phyloP scores from a whole-genome alignment of 768 basidiomycete species.

The Suillus plorans region DNA sequence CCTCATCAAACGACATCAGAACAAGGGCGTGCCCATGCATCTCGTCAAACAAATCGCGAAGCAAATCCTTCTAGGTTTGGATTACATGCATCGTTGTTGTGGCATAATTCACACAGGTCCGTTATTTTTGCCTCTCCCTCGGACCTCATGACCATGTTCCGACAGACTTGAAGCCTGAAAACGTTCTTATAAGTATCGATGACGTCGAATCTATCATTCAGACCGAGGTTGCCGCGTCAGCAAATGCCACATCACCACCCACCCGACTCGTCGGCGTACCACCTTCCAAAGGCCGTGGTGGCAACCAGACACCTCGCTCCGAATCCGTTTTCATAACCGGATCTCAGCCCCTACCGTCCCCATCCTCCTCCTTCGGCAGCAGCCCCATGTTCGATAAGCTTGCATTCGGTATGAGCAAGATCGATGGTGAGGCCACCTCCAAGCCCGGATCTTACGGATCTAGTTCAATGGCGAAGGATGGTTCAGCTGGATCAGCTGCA shows the following conservation, averaged over 20 bases:
- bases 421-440: slow-evolving; percentile 50
- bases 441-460: slow-evolving; percentile 35
- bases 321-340: slow-evolving; percentile 87
- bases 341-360: slow-evolving; percentile 90
- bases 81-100: slow-evolving; percentile 98
- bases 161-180: slow-evolving; percentile 93
- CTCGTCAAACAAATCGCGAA: slow-evolving; percentile 96
- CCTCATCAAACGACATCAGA: slow-evolving; percentile 97
- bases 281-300: slow-evolving; percentile 87
- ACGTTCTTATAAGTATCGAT: slow-evolving; percentile 95
- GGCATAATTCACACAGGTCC: slow-evolving; percentile 93
- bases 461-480: slow-evolving; percentile 22
- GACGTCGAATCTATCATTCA: slow-evolving; percentile 93
- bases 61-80: slow-evolving; percentile 91
- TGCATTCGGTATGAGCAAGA: slow-evolving; percentile 91
- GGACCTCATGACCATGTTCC: slow-evolving; percentile 11
- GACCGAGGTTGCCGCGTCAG: slow-evolving; percentile 62
- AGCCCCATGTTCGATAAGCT: slow-evolving; percentile 83
- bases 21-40: slow-evolving; percentile 93
- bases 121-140: slow-evolving; percentile 17
- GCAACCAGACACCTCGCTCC: slow-evolving; percentile 90
- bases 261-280: slow-evolving; percentile 90
- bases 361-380: slow-evolving; percentile 67
- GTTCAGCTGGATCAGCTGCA: slow-evolving; percentile 18
- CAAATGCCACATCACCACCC: slow-evolving; percentile 31